Conservation (phyloP, 306 rosid genomes). For the Potentilla sterilis region DNA sequence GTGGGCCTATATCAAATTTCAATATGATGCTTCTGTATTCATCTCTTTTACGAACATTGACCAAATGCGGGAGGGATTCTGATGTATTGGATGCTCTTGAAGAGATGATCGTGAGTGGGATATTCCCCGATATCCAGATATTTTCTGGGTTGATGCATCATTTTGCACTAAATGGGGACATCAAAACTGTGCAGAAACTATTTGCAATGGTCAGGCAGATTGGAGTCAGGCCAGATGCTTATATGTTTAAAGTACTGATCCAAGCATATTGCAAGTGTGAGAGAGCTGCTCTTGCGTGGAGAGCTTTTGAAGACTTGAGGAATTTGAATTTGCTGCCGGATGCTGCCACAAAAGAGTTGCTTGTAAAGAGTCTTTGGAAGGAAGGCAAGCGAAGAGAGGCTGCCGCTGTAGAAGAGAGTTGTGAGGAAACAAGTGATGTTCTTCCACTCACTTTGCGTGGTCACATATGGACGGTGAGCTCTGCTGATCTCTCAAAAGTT, state of each 20-base stretch:
- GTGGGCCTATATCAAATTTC: slow-evolving; percentile 57
- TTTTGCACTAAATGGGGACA: slow-evolving; percentile 58
- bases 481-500: slow-evolving; percentile 59
- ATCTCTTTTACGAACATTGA: slow-evolving; percentile 66
- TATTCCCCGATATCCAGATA: slow-evolving; percentile 72
- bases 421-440: slow-evolving; percentile 41
- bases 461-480: slow-evolving; percentile 74
- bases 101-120: slow-evolving; percentile 65
- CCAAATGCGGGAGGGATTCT: slow-evolving; percentile 59
- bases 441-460: slow-evolving; percentile 59
- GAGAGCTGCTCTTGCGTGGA: slow-evolving; percentile 72
- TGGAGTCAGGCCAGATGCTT: slow-evolving; percentile 65
- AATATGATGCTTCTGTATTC: slow-evolving; percentile 69
- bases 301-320: slow-evolving; percentile 70
- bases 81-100: slow-evolving; percentile 64
- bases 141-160: slow-evolving; percentile 70
- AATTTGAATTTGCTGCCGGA: slow-evolving; percentile 58
- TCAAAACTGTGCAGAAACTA: slow-evolving; percentile 69
- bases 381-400: slow-evolving; percentile 84
- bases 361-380: slow-evolving; percentile 85
- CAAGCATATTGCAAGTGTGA: slow-evolving; percentile 75
- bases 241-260: slow-evolving; percentile 59
- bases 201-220: slow-evolving; percentile 66
- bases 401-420: slow-evolving; percentile 66
- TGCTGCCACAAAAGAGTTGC: slow-evolving; percentile 62